phyloP scores from a whole-genome alignment of 345 rosid genomes.

The Noccaea bulbosa region DNA sequence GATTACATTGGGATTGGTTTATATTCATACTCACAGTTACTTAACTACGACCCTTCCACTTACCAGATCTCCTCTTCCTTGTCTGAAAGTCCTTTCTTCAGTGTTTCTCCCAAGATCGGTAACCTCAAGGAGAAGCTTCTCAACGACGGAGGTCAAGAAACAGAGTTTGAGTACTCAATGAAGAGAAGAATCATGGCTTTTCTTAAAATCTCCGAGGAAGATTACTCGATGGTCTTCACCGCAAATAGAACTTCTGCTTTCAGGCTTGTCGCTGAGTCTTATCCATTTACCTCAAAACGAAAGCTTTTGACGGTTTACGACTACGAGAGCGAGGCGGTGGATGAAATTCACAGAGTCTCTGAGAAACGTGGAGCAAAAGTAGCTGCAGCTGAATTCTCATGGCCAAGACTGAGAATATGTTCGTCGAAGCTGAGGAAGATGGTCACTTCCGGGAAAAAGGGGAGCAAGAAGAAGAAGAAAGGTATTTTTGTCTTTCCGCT shows the following conservation, averaged over 20 bases:
- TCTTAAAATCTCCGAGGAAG: constrained; percentile 71
- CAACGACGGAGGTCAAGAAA: constrained; percentile 72
- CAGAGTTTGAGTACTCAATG: constrained; percentile 67
- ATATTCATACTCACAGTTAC: constrained; percentile 75
- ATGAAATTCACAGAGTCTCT: constrained; percentile 64
- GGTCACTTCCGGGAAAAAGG: constrained; percentile 58
- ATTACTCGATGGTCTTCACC: constrained; percentile 88
- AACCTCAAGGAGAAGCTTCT: constrained; percentile 81
- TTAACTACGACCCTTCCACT: constrained; percentile 49
- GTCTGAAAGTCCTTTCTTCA: constrained; percentile 78
- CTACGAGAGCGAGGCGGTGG: constrained; percentile 83
- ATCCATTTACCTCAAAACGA: constrained; percentile 65
- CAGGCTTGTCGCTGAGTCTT: constrained; percentile 84
- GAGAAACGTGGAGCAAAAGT: constrained; percentile 77
- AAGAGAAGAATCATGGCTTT: constrained; percentile 79
- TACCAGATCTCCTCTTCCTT: constrained; percentile 51
- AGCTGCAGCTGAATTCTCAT: constrained; percentile 82
- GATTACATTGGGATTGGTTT: constrained; percentile 93
- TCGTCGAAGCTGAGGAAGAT: constrained; percentile 66
- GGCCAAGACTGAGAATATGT: constrained; percentile 84
- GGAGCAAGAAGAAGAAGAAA: constrained; percentile 57
- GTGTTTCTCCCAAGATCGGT: constrained; percentile 75
- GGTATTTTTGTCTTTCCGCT: constrained; percentile 90
- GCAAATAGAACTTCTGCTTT: constrained; percentile 92
- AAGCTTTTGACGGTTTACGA: constrained; percentile 87